Evolutionary conservation across 108 stramenopile genomes (phyloP).

Genomic region (Nitzschia putrida): DNA sequence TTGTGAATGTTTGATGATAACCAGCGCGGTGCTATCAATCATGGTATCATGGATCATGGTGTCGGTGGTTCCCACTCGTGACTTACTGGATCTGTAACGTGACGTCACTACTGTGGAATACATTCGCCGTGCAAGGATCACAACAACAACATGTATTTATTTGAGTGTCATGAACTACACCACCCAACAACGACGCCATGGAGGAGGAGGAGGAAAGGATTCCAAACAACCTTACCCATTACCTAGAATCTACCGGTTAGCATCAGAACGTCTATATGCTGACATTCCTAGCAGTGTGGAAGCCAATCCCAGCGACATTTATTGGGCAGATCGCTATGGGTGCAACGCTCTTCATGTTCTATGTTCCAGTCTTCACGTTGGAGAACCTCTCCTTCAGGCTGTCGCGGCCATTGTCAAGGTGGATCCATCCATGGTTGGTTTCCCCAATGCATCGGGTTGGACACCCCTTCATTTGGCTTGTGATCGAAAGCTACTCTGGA

Average conservation of each 20-base stretch:
- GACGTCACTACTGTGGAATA: not conserved
- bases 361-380: constrained; percentile 25
- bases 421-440: constrained; percentile 18
- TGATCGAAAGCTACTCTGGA: constrained; percentile 19
- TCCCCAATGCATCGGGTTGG: constrained; percentile 30
- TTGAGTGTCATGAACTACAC: too few species aligned
- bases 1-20: too few species aligned
- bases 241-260: constrained; percentile 39
- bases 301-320: constrained; percentile 23
- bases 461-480: constrained; percentile 48
- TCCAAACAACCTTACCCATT: not conserved
- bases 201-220: too few species aligned
- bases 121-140: not conserved
- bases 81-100: too few species aligned
- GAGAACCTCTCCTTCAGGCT: constrained; percentile 21
- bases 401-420: constrained; percentile 28
- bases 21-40: too few species aligned
- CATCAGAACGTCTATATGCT: constrained; percentile 25
- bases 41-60: too few species aligned
- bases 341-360: constrained; percentile 38
- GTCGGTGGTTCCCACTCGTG: too few species aligned
- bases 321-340: constrained; percentile 42
- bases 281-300: constrained; percentile 13
- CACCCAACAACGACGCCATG: constrained; percentile 1
- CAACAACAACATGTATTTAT: not conserved